Evolutionary conservation across 208 protist genomes (phyloP).

Genomic region (Trypanosoma cruzi): DNA sequence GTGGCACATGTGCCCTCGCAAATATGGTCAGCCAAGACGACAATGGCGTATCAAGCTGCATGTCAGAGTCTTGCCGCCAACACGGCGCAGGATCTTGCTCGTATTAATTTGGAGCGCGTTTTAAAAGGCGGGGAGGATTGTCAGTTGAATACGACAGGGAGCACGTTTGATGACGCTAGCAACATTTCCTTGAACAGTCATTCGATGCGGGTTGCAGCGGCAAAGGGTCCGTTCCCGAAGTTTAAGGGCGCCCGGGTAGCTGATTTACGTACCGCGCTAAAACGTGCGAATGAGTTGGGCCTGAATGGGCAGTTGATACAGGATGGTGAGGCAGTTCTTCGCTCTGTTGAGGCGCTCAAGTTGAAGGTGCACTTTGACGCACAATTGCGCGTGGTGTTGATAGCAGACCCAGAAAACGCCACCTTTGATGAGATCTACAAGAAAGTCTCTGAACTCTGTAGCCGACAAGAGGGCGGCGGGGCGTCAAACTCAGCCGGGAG

Average conservation of each 20-base stretch:
- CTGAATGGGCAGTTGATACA: conserved; percentile 45
- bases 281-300: conserved; percentile 47
- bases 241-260: conserved; percentile 3
- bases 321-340: conserved; percentile 41
- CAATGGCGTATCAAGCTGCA: conserved; percentile 41
- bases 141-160: not conserved
- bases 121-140: conserved; percentile 20
- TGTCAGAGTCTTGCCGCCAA: conserved; percentile 40
- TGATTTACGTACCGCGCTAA: conserved; percentile 36
- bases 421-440: conserved; percentile 59
- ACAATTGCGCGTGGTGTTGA: conserved; percentile 57
- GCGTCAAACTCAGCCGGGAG: conserved; percentile 21
- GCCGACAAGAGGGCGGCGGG: conserved; percentile 29
- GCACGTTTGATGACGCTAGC: conserved; percentile 17
- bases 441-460: conserved; percentile 57
- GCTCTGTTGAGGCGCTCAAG: conserved; percentile 37
- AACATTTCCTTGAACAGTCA: conserved; percentile 9
- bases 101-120: conserved; percentile 39
- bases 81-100: conserved; percentile 40
- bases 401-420: conserved; percentile 39
- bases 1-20: conserved; percentile 44
- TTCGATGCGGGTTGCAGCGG: not conserved
- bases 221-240: not conserved
- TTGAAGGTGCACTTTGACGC: conserved; percentile 84
- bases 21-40: conserved; percentile 48